These are phyloP conservation scores for Auxenochlorella pyrenoidosa DNA, from an alignment of 139 green algal genomes.

Conservation along the genomic window DNA sequence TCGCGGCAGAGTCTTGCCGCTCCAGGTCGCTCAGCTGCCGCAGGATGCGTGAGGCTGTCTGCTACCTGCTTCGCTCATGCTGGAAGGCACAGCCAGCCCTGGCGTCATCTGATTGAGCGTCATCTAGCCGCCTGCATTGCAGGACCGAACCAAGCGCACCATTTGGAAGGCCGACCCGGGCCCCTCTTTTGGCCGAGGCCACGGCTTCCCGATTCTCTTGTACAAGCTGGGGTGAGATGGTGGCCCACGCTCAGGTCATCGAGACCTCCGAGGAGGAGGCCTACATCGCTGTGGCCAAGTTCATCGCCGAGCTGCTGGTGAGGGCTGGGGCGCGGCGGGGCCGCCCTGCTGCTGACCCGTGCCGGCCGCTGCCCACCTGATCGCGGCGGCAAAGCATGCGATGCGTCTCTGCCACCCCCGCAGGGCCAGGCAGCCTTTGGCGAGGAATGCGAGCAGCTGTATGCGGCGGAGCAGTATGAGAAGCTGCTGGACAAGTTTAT, in stretches of 20 bases:
- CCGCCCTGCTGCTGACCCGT: not conserved
- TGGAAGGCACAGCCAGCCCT: not conserved
- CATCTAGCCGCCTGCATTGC: too few relatives aligned
- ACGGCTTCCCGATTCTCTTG: too few relatives aligned
- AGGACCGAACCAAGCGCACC: too few relatives aligned
- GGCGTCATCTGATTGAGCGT: too few relatives aligned
- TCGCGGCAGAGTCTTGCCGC: too few relatives aligned
- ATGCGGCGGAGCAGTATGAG: slow-evolving; percentile 41
- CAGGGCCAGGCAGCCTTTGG: slow-evolving; percentile 40
- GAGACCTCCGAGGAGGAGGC: slow-evolving; percentile 65
- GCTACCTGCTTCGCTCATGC: not conserved
- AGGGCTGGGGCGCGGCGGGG: not conserved
- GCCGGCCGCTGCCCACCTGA: slow-evolving; percentile 35
- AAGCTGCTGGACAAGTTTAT: slow-evolving; percentile 54
- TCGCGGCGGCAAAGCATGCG: slow-evolving; percentile 18
- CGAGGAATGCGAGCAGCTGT: slow-evolving; percentile 41
- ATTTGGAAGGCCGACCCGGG: too few relatives aligned
- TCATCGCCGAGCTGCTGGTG: slow-evolving; percentile 53
- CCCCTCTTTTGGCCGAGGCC: too few relatives aligned
- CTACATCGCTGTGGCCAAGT: slow-evolving; percentile 49
- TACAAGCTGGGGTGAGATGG: not conserved
- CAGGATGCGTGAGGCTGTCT: not conserved
- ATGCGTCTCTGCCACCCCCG: not conserved
- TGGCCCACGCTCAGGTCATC: slow-evolving; percentile 47
- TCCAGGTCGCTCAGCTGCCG: too few relatives aligned